Percentiles rank a stretch among this genome's conserved stretches.
Evolutionary conservation across 257 asterid genomes (phyloP).

Genomic region (Rhazya stricta): DNA sequence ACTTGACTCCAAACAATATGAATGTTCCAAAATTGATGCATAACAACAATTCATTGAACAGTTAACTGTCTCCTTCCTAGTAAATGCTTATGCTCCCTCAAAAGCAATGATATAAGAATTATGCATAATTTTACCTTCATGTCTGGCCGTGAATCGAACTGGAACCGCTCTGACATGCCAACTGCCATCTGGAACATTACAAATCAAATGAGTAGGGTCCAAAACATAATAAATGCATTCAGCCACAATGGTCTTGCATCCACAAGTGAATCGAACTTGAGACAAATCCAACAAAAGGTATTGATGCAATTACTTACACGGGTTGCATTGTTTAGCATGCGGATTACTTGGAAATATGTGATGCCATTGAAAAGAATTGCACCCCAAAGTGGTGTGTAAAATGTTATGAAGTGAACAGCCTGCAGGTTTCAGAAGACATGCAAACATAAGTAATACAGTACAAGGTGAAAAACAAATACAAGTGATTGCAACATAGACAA

Average conservation of each 20-base stretch:
- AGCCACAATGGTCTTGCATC: conserved; percentile 11
- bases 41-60: not conserved
- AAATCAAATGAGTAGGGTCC: conserved; percentile 22
- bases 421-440: conserved; percentile 30
- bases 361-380: conserved; percentile 95
- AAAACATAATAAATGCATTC: not conserved
- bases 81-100: not conserved
- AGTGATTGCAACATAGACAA: not conserved
- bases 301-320: conserved; percentile 61
- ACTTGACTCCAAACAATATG: not conserved
- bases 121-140: conserved; percentile 46
- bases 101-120: conserved; percentile 3
- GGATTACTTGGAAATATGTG: conserved; percentile 96
- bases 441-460: not conserved
- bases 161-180: conserved; percentile 85
- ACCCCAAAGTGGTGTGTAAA: conserved; percentile 96
- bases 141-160: conserved; percentile 72
- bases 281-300: conserved; percentile 13
- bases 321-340: conserved; percentile 96
- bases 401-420: conserved; percentile 84
- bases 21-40: not conserved
- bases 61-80: not conserved
- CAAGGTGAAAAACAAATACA: not conserved
- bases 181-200: conserved; percentile 79
- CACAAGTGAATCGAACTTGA: conserved; percentile 14